Conservation (phyloP, 495 filamentous ascomycete genomes). For the Aspergillus carlsbadensis region DNA sequence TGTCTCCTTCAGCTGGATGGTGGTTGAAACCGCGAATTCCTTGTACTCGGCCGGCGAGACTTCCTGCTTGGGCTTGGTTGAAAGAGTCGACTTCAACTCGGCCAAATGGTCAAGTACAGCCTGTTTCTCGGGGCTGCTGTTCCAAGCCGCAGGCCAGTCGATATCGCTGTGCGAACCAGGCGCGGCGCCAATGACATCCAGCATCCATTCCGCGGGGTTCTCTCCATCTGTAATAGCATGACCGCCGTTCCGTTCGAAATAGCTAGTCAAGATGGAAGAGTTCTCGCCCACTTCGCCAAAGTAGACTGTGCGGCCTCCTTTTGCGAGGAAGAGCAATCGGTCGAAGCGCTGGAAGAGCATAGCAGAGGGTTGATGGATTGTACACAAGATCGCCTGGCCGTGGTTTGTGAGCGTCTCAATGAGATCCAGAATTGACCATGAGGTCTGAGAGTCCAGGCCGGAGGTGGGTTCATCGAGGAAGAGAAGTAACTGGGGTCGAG, state of each 20-base stretch:
- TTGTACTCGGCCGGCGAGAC: constrained; percentile 32
- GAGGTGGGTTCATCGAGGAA: constrained; percentile 92
- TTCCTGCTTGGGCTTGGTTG: constrained; percentile 36
- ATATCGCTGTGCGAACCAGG: constrained; percentile 70
- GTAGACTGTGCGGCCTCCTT: constrained; percentile 82
- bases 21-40: constrained; percentile 50
- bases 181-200: constrained; percentile 88
- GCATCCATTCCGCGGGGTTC: constrained; percentile 93
- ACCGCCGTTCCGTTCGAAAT: constrained; percentile 81
- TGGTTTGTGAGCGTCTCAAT: constrained; percentile 83
- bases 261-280: constrained; percentile 66
- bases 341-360: constrained; percentile 96
- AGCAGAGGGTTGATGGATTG: constrained; percentile 93
- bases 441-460: constrained; percentile 83
- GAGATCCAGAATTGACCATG: constrained; percentile 83
- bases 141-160: constrained; percentile 84
- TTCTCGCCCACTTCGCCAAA: constrained; percentile 86
- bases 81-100: constrained; percentile 60
- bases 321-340: constrained; percentile 79
- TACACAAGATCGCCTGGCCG: constrained; percentile 90
- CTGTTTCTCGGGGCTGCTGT: constrained; percentile 66
- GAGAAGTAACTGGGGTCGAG: constrained; percentile 80
- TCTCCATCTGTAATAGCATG: constrained; percentile 65
- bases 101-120: constrained; percentile 68
- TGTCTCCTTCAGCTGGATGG: constrained; percentile 50